Conservation (phyloP, 306 rosid species). For the Gillenia trifoliata region DNA sequence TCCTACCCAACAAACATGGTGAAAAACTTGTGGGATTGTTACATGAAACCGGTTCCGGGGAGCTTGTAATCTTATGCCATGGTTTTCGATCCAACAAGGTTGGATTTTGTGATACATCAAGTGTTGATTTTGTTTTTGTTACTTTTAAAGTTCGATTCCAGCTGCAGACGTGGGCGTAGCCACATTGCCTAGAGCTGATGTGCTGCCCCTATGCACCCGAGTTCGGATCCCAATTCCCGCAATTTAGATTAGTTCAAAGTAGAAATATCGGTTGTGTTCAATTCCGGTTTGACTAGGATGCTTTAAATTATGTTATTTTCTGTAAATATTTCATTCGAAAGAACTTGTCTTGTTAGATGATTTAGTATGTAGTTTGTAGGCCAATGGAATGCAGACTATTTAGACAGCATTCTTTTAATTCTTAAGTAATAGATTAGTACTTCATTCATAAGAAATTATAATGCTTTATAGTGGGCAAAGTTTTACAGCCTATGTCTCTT, state of each 20-base stretch:
- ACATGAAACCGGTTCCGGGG: slow-evolving; percentile 60
- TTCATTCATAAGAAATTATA: not conserved
- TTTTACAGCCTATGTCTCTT: not conserved
- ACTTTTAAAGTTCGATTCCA: too few relatives aligned
- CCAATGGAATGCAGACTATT: too few relatives aligned
- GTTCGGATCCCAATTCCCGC: too few relatives aligned
- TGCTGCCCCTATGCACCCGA: too few relatives aligned
- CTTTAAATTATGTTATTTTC: not conserved
- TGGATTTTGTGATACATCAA: slow-evolving; percentile 1
- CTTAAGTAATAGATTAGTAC: too few relatives aligned
- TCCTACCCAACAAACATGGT: slow-evolving; percentile 51
- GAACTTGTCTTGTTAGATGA: not conserved
- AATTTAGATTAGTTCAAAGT: too few relatives aligned
- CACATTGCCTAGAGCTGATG: too few relatives aligned
- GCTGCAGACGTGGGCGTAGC: too few relatives aligned
- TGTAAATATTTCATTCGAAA: not conserved
- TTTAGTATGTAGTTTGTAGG: not conserved
- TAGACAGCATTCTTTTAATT: too few relatives aligned
- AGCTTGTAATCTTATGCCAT: slow-evolving; percentile 69
- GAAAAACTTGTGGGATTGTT: slow-evolving; percentile 65
- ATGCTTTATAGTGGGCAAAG: not conserved
- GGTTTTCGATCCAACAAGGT: slow-evolving; percentile 69
- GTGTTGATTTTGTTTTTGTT: not conserved
- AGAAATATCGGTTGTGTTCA: not conserved
- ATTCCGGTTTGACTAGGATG: not conserved